A percentile compares a stretch with the other conserved stretches of the same genome.
These are phyloP conservation scores for Phytophthora colocasiae DNA, from an alignment of 352 stramenopile species.

Conservation along the genomic window DNA sequence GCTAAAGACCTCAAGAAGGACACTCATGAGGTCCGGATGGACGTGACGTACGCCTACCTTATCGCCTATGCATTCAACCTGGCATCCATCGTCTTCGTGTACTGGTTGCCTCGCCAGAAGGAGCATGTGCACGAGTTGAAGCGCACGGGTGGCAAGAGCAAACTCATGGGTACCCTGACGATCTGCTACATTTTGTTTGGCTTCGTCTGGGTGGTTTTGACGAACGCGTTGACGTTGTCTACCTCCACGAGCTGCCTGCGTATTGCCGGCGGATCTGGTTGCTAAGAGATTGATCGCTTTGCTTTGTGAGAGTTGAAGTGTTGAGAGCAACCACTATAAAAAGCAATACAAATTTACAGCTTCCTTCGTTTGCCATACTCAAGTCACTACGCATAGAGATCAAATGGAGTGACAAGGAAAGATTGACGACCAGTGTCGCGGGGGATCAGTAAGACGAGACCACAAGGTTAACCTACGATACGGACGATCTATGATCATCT, in stretches of 20 bases:
- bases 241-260: slow-evolving; percentile 56
- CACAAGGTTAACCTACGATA: too few relatives aligned
- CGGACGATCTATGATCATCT: too few relatives aligned
- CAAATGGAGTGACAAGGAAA: too few relatives aligned
- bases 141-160: slow-evolving; percentile 45
- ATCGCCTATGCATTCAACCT: slow-evolving; percentile 65
- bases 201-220: slow-evolving; percentile 58
- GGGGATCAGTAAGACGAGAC: too few relatives aligned
- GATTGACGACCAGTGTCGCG: too few relatives aligned
- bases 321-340: too few relatives aligned
- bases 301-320: too few relatives aligned
- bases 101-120: slow-evolving; percentile 63
- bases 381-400: too few relatives aligned
- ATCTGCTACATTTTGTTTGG: slow-evolving; percentile 47
- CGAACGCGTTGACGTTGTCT: slow-evolving; percentile 60
- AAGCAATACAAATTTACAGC: too few relatives aligned
- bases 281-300: slow-evolving; percentile 21
- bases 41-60: slow-evolving; percentile 58
- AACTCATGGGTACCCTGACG: slow-evolving; percentile 41
- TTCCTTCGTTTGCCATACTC: too few relatives aligned
- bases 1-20: slow-evolving; percentile 43
- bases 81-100: slow-evolving; percentile 48
- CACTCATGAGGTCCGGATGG: slow-evolving; percentile 46
- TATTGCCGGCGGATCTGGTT: slow-evolving; percentile 59
- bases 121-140: slow-evolving; percentile 48